Conservation (phyloP, 768 basidiomycete genomes). For the Leccinum subgranulosum region DNA sequence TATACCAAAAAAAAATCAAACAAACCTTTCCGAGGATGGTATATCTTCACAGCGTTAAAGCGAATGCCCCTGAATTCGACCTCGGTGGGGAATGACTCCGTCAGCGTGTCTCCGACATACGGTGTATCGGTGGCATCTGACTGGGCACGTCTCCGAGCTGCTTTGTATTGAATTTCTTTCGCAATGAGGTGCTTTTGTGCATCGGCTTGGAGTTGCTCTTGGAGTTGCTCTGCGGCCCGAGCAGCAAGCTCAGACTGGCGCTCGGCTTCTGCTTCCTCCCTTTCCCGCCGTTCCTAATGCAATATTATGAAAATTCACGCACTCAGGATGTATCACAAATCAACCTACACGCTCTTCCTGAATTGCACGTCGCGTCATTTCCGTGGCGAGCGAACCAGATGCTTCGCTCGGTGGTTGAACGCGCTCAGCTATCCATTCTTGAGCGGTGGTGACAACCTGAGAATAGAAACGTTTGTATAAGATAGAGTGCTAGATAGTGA, state of each 20-base stretch:
- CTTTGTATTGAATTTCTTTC: conserved; percentile 48
- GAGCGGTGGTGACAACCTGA: conserved; percentile 63
- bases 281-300: conserved; percentile 48
- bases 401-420: conserved; percentile 56
- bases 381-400: conserved; percentile 67
- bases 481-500: not conserved
- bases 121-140: conserved; percentile 72
- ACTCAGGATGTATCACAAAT: not conserved
- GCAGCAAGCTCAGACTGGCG: conserved; percentile 48
- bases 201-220: conserved; percentile 66
- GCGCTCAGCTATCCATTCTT: conserved; percentile 67
- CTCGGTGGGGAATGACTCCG: conserved; percentile 57
- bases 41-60: conserved; percentile 67
- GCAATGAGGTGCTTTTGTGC: conserved; percentile 48
- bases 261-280: conserved; percentile 55
- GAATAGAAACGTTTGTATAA: not conserved
- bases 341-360: conserved; percentile 62
- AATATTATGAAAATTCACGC: not conserved
- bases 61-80: conserved; percentile 55
- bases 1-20: conserved; percentile 1
- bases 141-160: conserved; percentile 58
- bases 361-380: conserved; percentile 73
- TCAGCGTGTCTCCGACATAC: conserved; percentile 44
- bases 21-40: conserved; percentile 67
- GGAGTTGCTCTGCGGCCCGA: conserved; percentile 54